Conservation (phyloP, 345 rosid species). For the Salix udensis region DNA sequence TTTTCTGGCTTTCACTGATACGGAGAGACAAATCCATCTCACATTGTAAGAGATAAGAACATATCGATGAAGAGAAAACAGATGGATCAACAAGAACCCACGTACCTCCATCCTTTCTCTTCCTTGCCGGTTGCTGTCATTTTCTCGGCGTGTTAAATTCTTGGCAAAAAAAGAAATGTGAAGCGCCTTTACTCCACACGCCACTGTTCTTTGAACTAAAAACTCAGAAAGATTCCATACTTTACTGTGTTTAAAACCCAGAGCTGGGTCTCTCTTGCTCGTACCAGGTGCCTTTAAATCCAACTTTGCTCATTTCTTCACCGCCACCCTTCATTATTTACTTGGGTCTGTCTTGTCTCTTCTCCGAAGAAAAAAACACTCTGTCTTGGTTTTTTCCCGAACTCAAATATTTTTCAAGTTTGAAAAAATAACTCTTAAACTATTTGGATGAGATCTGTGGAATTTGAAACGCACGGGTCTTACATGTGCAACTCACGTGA, state of each 20-base stretch:
- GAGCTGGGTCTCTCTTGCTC: background rate
- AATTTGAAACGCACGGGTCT: too few relatives aligned
- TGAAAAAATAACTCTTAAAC: too few relatives aligned
- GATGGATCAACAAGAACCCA: constrained; percentile 14
- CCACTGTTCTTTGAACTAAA: background rate
- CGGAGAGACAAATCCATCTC: constrained; percentile 22
- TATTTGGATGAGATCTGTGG: too few relatives aligned
- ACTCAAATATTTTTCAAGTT: too few relatives aligned
- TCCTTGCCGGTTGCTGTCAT: constrained; percentile 35
- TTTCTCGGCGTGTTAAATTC: background rate
- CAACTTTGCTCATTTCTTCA: background rate
- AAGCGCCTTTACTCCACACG: background rate
- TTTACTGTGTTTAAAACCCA: too few relatives aligned
- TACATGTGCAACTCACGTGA: too few relatives aligned
- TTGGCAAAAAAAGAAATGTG: background rate
- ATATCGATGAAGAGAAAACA: background rate
- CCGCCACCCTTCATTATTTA: background rate
- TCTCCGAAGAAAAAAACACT: too few relatives aligned
- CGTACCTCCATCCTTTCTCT: constrained; percentile 30
- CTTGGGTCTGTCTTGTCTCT: background rate
- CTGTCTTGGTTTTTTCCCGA: too few relatives aligned
- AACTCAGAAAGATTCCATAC: background rate
- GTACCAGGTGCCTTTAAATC: background rate
- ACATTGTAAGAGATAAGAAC: constrained; percentile 7
- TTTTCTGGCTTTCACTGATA: constrained; percentile 36